phyloP scores from a whole-genome alignment of 1,139 yeast species.

The Saccharomyces hybrid region DNA sequence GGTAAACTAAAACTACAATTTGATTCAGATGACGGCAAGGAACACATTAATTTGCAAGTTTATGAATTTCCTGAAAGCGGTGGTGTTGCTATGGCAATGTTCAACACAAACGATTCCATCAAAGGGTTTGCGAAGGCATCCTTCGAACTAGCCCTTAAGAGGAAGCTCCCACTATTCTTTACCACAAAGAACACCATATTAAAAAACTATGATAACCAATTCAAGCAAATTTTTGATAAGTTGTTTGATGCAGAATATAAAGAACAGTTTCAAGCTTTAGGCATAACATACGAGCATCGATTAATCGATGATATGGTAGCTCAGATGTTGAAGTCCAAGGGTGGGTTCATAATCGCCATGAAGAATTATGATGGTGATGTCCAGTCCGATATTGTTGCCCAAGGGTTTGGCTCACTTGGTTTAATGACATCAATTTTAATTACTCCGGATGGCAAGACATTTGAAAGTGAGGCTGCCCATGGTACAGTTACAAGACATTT shows the following conservation, averaged over 20 bases:
- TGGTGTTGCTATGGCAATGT: slow-evolving; percentile 89
- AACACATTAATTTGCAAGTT: slow-evolving; percentile 49
- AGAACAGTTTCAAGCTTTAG: slow-evolving; percentile 58
- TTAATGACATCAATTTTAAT: slow-evolving; percentile 89
- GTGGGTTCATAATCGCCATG: slow-evolving; percentile 89
- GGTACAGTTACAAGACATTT: slow-evolving; percentile 94
- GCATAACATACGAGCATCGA: slow-evolving; percentile 91
- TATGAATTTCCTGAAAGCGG: slow-evolving; percentile 57
- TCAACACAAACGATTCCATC: slow-evolving; percentile 87
- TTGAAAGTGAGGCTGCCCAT: slow-evolving; percentile 94
- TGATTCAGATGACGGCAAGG: slow-evolving; percentile 66
- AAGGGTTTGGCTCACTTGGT: slow-evolving; percentile 92
- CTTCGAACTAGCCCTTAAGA: slow-evolving; percentile 74
- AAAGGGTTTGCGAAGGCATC: slow-evolving; percentile 85
- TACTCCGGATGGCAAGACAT: slow-evolving; percentile 91
- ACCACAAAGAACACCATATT: slow-evolving; percentile 90
- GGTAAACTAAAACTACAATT: slow-evolving; percentile 71
- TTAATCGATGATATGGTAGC: slow-evolving; percentile 97
- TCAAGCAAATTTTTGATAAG: slow-evolving; percentile 83
- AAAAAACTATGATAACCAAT: slow-evolving; percentile 85
- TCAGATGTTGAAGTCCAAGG: slow-evolving; percentile 89
- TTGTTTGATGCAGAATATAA: slow-evolving; percentile 66
- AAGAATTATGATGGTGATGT: slow-evolving; percentile 97
- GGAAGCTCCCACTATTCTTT: slow-evolving; percentile 69
- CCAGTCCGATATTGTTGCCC: slow-evolving; percentile 92